Evolutionary conservation across 2,329 filamentous ascomycete species (phyloP), one percentile per base, ranked within the genome.

Genomic region (Alternaria ethzedia): DNA sequence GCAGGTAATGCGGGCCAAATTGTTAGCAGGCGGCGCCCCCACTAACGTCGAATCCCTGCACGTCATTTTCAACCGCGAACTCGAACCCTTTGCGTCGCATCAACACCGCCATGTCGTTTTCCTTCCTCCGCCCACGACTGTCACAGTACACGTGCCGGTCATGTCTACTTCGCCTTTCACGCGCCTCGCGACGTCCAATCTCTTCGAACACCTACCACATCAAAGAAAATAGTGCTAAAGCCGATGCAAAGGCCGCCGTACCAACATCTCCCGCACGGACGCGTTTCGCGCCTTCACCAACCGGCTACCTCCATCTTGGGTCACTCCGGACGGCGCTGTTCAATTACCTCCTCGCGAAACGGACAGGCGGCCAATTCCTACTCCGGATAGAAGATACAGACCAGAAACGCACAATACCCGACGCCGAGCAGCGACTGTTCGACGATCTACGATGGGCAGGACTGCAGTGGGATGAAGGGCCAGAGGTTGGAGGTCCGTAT

Each of bases 351-450:
- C 86, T 97, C n/a, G 94, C 96, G 0, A 92, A 90, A 74, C 89
- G 91, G 3, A 97, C 96, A 0, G 90, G 91, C 5, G 96, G 96
- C 7, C 91, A 97, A 78, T 99, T 99, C 74, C 82, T 99, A 11
- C 83, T 99, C 54, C 89, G 96, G 10, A 89, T 99, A 67, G 96
- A 99, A 82, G 96, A 99, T 79, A 99, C 96, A 5, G 96, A 98
- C 81, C 92, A 93, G 86, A 93, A 91, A 82, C 89, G 96, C 64
- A 90, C 95, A 9, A 89, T 98, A 5, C 81, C 85, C 1, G 94
- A 91, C 75, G 94, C 96, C 1, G 94, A 97, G 78, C 80, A 90
- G 64, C 87, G 89, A 59, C 82, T 99, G 4, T 91, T 91, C 68
- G 83, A 91, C 62, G 95, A 98, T 76, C 81, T 99, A 57, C 85